Evolutionary conservation across 2,329 filamentous ascomycete genomes (phyloP), one percentile per base, ranked within the genome.

Genomic region (Diaporthe batatas): DNA sequence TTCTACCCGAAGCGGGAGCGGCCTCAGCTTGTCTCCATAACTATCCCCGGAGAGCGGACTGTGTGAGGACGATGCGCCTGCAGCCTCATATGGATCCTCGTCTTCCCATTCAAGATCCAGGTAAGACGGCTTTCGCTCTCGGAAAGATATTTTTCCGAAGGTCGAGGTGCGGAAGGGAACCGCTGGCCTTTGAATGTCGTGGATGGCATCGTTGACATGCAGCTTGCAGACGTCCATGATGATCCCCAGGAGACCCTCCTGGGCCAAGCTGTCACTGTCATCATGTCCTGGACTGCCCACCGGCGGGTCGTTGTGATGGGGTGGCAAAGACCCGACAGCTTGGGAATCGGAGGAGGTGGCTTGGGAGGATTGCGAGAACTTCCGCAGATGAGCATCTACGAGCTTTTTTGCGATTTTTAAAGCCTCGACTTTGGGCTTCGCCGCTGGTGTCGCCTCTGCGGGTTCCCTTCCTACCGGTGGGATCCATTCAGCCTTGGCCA

Each of bases 221-320:
- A 58, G 10, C n/a, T 58, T 58, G 55, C 55, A 58, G 34, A 58
- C 34, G 2, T 58, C 55, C 55, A 58, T 58, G 7, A 58, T 58
- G 14, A 58, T 58, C 2, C 21, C 55, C 12, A 58, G n/a, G 5
- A 58, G 55, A n/a, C 55, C 55, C 21, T 58, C 55, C 1, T 39
- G 55, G 2, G 34, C 3, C 3, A 39, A 3, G 7, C 2, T 3
- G 2, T 58, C 34, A 6, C 23, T 39, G 4, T 3, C 55, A 39
- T 58, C 12, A 11, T 25, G 36, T 6, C 7, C 6, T 8, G 2
- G 36, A 8, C 5, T 2, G 23, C 11, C 2, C 8, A 5, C 29
- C 3, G 6, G 10, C 34, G 34, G 3, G n/a, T 0, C 6, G 3
- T 42, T 10, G 11, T 25, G 55, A 8, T 18, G 21, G 4, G 34